These are phyloP conservation scores for Apiospora hydei DNA, from an alignment of 2,329 filamentous ascomycete genomes.

Conservation along the genomic window DNA sequence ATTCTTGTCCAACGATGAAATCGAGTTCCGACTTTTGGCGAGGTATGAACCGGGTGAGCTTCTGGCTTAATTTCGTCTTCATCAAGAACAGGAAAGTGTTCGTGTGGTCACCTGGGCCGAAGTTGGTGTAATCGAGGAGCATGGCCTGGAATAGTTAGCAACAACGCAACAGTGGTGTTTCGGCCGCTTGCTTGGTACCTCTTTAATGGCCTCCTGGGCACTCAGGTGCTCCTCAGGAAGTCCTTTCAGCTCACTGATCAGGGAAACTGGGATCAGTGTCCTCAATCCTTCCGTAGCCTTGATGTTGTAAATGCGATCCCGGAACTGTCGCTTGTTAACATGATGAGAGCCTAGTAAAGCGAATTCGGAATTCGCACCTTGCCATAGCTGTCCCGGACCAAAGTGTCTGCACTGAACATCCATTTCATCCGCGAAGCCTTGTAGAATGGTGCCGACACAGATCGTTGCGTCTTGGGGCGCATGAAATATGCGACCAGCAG, in stretches of 20 bases:
- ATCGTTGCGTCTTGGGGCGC: slow-evolving; percentile 8
- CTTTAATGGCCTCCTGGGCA: slow-evolving; percentile 55
- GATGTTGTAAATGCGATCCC: slow-evolving; percentile 58
- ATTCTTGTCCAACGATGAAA: slow-evolving; percentile 53
- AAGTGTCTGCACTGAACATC: slow-evolving; percentile 57
- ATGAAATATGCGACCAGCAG: slow-evolving; percentile 36
- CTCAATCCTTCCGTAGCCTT: slow-evolving; percentile 58
- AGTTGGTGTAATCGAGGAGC: slow-evolving; percentile 59
- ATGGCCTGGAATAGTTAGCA: slow-evolving; percentile 48
- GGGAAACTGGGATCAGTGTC: slow-evolving; percentile 53
- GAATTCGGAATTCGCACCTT: slow-evolving; percentile 45
- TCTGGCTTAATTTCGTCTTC: slow-evolving; percentile 56
- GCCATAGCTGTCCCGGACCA: slow-evolving; percentile 57
- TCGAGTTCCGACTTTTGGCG: slow-evolving; percentile 56
- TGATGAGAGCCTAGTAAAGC: background rate
- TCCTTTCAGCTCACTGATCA: slow-evolving; percentile 55
- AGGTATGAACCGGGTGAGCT: slow-evolving; percentile 54
- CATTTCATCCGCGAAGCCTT: slow-evolving; percentile 57
- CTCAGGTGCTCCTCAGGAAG: slow-evolving; percentile 58
- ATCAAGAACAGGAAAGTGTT: slow-evolving; percentile 54
- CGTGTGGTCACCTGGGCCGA: slow-evolving; percentile 54
- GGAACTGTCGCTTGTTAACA: slow-evolving; percentile 47
- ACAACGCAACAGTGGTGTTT: slow-evolving; percentile 9
- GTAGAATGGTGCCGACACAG: slow-evolving; percentile 51
- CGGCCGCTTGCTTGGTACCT: slow-evolving; percentile 41